Evolutionary conservation across 1,284 basidiomycete species (phyloP).

Genomic region (Ustilago trichophora): DNA sequence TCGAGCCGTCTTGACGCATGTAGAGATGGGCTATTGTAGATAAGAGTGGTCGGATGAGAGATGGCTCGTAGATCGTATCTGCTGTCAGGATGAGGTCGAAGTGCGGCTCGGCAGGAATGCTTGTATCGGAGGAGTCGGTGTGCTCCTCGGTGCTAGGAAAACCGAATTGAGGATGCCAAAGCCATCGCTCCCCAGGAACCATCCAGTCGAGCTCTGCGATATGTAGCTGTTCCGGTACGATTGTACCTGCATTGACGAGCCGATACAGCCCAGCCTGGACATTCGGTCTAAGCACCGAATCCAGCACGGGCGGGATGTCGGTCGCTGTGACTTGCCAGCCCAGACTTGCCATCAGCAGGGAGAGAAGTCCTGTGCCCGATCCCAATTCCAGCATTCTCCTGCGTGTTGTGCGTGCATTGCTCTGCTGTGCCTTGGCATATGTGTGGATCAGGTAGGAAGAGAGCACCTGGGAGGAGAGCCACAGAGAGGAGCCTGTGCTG

Average conservation of each 20-base stretch:
- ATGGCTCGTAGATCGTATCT: constrained; percentile 80
- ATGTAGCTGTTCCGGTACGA: constrained; percentile 67
- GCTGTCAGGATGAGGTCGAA: constrained; percentile 82
- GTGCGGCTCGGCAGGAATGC: background rate
- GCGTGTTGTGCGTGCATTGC: background rate
- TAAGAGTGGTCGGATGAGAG: constrained; percentile 77
- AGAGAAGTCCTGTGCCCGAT: constrained; percentile 51
- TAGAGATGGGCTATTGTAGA: constrained; percentile 72
- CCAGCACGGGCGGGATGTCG: constrained; percentile 77
- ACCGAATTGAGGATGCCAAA: constrained; percentile 6
- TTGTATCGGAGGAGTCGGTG: background rate
- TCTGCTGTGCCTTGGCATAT: background rate
- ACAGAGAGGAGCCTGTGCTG: constrained; percentile 48
- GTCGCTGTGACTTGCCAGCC: constrained; percentile 83
- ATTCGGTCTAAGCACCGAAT: constrained; percentile 76
- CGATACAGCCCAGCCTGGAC: constrained; percentile 70
- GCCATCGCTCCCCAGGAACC: constrained; percentile 7
- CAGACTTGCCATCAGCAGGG: constrained; percentile 74
- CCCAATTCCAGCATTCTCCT: constrained; percentile 37
- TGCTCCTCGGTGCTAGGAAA: constrained; percentile 3
- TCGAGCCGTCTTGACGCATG: constrained; percentile 64
- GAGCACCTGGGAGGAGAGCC: constrained; percentile 49
- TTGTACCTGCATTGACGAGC: background rate
- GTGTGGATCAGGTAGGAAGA: constrained; percentile 36
- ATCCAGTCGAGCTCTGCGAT: constrained; percentile 74